Evolutionary conservation across 2,329 filamentous ascomycete genomes (phyloP).

Genomic region (Nigrospora osmanthi): DNA sequence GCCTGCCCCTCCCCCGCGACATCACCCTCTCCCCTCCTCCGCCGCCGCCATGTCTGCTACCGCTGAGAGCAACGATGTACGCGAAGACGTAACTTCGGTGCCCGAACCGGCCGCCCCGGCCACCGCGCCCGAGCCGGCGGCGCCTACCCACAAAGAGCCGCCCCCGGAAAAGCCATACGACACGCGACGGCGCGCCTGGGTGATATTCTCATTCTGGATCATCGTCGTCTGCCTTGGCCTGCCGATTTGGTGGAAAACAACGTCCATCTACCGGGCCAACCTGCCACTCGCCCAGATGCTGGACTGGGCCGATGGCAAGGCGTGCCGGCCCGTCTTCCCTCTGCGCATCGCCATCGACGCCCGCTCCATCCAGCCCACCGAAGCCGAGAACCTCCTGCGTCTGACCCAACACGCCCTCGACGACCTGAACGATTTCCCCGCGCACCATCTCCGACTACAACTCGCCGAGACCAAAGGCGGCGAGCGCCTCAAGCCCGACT

Average conservation of each 20-base stretch:
- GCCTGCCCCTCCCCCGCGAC: too few species aligned
- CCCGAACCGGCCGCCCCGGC: not conserved
- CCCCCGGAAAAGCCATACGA: slow-evolving; percentile 70
- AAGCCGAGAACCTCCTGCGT: slow-evolving; percentile 66
- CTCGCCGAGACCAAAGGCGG: slow-evolving; percentile 26
- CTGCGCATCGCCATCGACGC: slow-evolving; percentile 74
- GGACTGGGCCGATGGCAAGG: slow-evolving; percentile 83
- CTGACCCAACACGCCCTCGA: slow-evolving; percentile 83
- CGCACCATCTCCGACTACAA: slow-evolving; percentile 72
- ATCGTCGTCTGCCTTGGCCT: slow-evolving; percentile 77
- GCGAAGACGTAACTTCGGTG: not conserved
- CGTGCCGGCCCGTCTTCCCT: slow-evolving; percentile 82
- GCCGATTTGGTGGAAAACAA: slow-evolving; percentile 95
- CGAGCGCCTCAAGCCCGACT: slow-evolving; percentile 20
- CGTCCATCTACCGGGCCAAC: slow-evolving; percentile 79
- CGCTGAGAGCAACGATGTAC: too few species aligned
- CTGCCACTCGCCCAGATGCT: slow-evolving; percentile 82
- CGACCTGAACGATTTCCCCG: slow-evolving; percentile 76
- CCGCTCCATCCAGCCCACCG: slow-evolving; percentile 53
- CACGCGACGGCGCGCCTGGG: slow-evolving; percentile 59
- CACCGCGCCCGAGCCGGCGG: too few species aligned
- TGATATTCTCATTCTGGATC: slow-evolving; percentile 86
- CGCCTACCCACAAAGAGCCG: slow-evolving; percentile 37
- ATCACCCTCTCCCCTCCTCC: too few species aligned
- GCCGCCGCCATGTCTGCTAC: too few species aligned